These are phyloP conservation scores for Secale cereale DNA, from an alignment of 176 grass and related monocot species.

Conservation along the genomic window DNA sequence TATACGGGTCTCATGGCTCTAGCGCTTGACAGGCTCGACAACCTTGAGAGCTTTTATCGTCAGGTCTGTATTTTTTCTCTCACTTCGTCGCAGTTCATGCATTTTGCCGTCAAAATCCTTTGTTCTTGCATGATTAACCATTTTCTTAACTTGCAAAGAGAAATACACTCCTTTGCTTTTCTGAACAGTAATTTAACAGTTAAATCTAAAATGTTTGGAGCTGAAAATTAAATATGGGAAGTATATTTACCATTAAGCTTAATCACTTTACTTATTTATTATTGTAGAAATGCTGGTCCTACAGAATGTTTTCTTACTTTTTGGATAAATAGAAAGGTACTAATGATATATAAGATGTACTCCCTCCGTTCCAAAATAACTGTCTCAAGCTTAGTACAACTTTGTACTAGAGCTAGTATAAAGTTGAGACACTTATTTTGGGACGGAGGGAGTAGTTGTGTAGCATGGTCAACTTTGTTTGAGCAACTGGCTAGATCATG, in stretches of 20 bases:
- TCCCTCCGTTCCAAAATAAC: too few relatives aligned
- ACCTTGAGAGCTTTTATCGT: slow-evolving; percentile 71
- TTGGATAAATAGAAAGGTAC: slow-evolving; percentile 12
- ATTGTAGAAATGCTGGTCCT: not conserved
- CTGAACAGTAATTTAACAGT: not conserved
- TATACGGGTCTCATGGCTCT: slow-evolving; percentile 63
- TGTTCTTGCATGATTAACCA: not conserved
- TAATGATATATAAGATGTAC: not conserved
- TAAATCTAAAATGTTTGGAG: not conserved
- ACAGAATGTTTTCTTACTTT: slow-evolving; percentile 2
- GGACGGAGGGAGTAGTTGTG: too few relatives aligned
- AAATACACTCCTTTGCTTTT: not conserved
- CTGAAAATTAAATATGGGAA: not conserved
- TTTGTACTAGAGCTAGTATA: too few relatives aligned
- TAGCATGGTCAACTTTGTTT: slow-evolving; percentile 5
- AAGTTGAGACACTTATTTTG: too few relatives aligned
- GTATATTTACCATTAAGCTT: not conserved
- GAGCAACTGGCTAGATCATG: slow-evolving; percentile 4
- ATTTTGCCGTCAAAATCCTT: not conserved
- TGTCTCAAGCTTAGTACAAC: too few relatives aligned
- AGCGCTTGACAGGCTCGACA: slow-evolving; percentile 64
- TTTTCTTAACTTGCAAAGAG: not conserved
- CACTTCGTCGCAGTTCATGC: not conserved
- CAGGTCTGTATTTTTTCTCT: slow-evolving; percentile 47
- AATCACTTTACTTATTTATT: not conserved